Percentiles rank a stretch among this genome's conserved stretches.
These are phyloP conservation scores for Debaryomycetaceae sp. DNA, from an alignment of 1,139 yeast species.

Conservation along the genomic window DNA sequence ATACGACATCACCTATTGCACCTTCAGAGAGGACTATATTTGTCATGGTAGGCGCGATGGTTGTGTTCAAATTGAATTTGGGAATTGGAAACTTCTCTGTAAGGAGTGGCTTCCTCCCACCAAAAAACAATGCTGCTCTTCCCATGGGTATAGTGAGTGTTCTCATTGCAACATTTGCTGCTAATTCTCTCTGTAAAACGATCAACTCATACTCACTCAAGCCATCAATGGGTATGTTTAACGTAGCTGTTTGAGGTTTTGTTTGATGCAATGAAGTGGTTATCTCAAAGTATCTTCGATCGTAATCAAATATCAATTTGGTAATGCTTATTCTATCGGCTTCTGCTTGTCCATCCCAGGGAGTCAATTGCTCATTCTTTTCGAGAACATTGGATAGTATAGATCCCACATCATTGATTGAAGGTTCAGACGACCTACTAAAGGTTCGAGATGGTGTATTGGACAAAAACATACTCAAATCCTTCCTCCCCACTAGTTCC, in stretches of 20 bases:
- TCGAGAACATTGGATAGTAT: conserved; percentile 46
- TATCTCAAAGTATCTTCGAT: conserved; percentile 77
- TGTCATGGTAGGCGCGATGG: conserved; percentile 64
- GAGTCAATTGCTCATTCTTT: conserved; percentile 44
- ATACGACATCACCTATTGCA: conserved; percentile 44
- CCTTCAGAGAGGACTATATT: conserved; percentile 61
- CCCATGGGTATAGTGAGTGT: conserved; percentile 79
- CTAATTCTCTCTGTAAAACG: conserved; percentile 58
- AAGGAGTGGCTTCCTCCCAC: conserved; percentile 71
- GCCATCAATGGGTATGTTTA: conserved; percentile 28
- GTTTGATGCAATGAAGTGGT: conserved; percentile 70
- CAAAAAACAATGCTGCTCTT: conserved; percentile 67
- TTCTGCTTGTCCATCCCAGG: conserved; percentile 69
- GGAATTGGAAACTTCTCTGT: conserved; percentile 87
- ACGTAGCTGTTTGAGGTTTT: conserved; percentile 51
- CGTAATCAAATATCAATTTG: conserved; percentile 68
- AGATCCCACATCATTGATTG: conserved; percentile 42
- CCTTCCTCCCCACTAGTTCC: conserved; percentile 65
- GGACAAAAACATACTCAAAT: conserved; percentile 40
- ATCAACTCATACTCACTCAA: conserved; percentile 58
- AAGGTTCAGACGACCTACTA: conserved; percentile 8
- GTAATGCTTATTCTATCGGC: conserved; percentile 66
- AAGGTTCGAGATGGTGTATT: conserved; percentile 16
- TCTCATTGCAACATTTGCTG: conserved; percentile 62
- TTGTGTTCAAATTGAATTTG: conserved; percentile 63